These are phyloP conservation scores for Mucor piriformis DNA, from an alignment of 371 early-diverging fungal species.

Conservation along the genomic window DNA sequence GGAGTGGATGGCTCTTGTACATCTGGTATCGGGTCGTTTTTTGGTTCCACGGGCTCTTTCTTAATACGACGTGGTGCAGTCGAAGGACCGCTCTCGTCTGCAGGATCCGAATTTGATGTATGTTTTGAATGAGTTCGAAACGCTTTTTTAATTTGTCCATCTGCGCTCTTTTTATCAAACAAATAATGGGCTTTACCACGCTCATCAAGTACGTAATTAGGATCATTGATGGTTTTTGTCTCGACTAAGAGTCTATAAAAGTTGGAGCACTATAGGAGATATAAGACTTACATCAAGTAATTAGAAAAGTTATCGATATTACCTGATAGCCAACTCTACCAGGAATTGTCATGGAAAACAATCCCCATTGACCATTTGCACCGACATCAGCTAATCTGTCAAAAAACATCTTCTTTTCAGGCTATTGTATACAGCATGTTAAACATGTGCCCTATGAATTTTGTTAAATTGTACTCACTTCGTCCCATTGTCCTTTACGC, in stretches of 20 bases:
- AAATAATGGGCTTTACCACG: conserved; percentile 86
- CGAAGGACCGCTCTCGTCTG: neutral
- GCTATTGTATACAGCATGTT: too few species aligned
- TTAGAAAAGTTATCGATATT: too few species aligned
- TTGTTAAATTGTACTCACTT: conserved; percentile 27
- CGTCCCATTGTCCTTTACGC: conserved; percentile 84
- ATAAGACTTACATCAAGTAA: too few species aligned
- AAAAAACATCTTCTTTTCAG: conserved; percentile 80
- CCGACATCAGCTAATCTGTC: conserved; percentile 80
- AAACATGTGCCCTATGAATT: neutral
- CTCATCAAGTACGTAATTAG: conserved; percentile 85
- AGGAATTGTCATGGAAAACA: conserved; percentile 90
- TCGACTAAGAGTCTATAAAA: conserved; percentile 87
- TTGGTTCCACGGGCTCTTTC: neutral
- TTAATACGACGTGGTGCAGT: neutral
- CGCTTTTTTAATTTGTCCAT: conserved; percentile 73
- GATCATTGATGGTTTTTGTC: conserved; percentile 80
- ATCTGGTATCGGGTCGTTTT: neutral
- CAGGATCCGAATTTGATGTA: neutral
- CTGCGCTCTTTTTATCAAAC: conserved; percentile 78
- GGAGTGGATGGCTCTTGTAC: neutral
- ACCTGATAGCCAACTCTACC: conserved; percentile 94
- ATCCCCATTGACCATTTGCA: conserved; percentile 92
- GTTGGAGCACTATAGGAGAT: conserved; percentile 77
- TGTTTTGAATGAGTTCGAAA: conserved; percentile 71